Conservation (phyloP, 768 basidiomycete species). For the Pisolithus orientalis region DNA sequence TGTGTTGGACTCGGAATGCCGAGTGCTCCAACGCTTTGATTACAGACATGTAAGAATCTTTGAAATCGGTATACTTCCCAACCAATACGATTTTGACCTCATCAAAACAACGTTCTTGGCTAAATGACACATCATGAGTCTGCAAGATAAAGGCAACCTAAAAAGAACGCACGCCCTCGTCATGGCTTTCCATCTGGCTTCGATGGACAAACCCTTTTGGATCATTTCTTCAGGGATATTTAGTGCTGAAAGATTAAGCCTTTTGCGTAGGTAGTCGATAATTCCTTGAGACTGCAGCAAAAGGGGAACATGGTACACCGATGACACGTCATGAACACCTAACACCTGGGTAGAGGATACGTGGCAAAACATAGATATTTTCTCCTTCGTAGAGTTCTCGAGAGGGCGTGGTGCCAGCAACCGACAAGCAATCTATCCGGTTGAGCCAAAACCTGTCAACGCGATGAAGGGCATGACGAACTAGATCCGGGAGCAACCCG, state of each 20-base stretch:
- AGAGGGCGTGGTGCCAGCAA: constrained; percentile 74
- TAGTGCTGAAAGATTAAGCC: constrained; percentile 66
- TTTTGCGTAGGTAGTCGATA: constrained; percentile 70
- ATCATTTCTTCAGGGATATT: constrained; percentile 49
- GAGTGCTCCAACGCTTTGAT: constrained; percentile 96
- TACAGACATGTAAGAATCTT: constrained; percentile 98
- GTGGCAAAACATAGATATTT: constrained; percentile 99
- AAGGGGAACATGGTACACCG: constrained; percentile 95
- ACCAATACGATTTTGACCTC: constrained; percentile 86
- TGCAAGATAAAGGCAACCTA: background rate
- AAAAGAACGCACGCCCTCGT: constrained; percentile 56
- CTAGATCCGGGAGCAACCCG: constrained; percentile 88
- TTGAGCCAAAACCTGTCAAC: background rate
- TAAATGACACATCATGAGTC: constrained; percentile 24
- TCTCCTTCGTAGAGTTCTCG: constrained; percentile 81
- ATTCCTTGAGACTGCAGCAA: constrained; percentile 92
- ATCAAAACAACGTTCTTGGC: constrained; percentile 92
- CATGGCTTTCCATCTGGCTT: constrained; percentile 73
- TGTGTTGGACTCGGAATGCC: constrained; percentile 84
- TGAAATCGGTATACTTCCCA: constrained; percentile 94
- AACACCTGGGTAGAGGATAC: constrained; percentile 85
- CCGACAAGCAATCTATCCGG: constrained; percentile 82
- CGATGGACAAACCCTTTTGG: constrained; percentile 59
- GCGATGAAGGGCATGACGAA: constrained; percentile 31
- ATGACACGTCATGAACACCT: constrained; percentile 93